phyloP scores from a whole-genome alignment of 345 rosid genomes.

The Arabidopsis thaliana region TAIR10.1 NC_003070.9:11902501-11903000 shows the following conservation, averaged over 20 bases:
- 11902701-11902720: slow-evolving; percentile 58
- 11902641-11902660: slow-evolving; percentile 55
- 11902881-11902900: too few species aligned
- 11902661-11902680: slow-evolving; percentile 58
- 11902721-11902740: slow-evolving; percentile 63
- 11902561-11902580: background rate
- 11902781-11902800: background rate
- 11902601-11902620: slow-evolving; percentile 33
- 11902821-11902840: too few species aligned
- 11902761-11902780: slow-evolving; percentile 72
- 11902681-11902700: slow-evolving; percentile 72
- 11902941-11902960: too few species aligned
- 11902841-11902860: too few species aligned
- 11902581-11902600: background rate
- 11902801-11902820: too few species aligned
- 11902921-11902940: too few species aligned
- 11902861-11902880: too few species aligned
- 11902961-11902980: too few species aligned
- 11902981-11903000: too few species aligned
- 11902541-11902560: background rate
- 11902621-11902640: slow-evolving; percentile 55
- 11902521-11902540: slow-evolving; percentile 35
- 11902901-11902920: too few species aligned
- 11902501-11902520: slow-evolving; percentile 28
- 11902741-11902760: slow-evolving; percentile 78